Evolutionary conservation across 202 grass and related monocot species (phyloP).

Genomic region (Miscanthus sacchariflorus): DNA sequence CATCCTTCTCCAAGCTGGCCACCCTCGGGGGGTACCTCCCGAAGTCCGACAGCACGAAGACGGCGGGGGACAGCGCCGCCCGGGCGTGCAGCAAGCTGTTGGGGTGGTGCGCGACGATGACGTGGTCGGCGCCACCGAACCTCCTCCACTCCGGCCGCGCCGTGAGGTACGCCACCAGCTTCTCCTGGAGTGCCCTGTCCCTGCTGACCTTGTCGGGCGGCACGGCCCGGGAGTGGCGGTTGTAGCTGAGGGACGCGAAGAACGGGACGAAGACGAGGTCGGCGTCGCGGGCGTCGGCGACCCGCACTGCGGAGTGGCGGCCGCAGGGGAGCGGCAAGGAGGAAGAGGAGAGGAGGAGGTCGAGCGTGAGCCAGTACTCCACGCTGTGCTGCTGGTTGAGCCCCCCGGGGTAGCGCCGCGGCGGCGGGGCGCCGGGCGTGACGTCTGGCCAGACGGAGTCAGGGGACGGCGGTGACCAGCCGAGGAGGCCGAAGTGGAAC

Average conservation of each 20-base stretch:
- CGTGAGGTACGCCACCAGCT: constrained; percentile 69
- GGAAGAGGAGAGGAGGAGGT: constrained; percentile 73
- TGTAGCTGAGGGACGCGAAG: constrained; percentile 88
- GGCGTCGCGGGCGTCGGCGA: constrained; percentile 65
- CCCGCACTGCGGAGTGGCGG: constrained; percentile 51
- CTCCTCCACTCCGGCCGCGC: constrained; percentile 76
- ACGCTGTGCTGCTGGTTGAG: constrained; percentile 98
- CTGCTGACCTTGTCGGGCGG: constrained; percentile 65
- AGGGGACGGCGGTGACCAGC: constrained; percentile 51
- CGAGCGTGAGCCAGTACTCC: constrained; percentile 94
- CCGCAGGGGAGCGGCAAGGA: constrained; percentile 45
- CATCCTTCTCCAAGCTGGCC: constrained; percentile 89
- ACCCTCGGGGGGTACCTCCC: constrained; percentile 85
- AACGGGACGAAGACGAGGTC: constrained; percentile 93
- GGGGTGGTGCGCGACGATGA: constrained; percentile 91
- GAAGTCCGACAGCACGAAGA: constrained; percentile 89
- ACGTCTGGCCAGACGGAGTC: constrained; percentile 67
- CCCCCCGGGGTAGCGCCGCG: constrained; percentile 78
- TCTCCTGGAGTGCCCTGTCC: constrained; percentile 73
- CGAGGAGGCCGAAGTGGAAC: constrained; percentile 91
- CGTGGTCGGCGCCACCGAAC: constrained; percentile 73
- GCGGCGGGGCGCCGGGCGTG: constrained; percentile 32
- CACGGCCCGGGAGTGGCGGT: constrained; percentile 61
- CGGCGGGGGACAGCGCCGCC: constrained; percentile 47
- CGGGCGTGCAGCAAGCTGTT: constrained; percentile 82